These are phyloP conservation scores for Solanum etuberosum DNA, from an alignment of 257 asterid genomes.

Conservation along the genomic window DNA sequence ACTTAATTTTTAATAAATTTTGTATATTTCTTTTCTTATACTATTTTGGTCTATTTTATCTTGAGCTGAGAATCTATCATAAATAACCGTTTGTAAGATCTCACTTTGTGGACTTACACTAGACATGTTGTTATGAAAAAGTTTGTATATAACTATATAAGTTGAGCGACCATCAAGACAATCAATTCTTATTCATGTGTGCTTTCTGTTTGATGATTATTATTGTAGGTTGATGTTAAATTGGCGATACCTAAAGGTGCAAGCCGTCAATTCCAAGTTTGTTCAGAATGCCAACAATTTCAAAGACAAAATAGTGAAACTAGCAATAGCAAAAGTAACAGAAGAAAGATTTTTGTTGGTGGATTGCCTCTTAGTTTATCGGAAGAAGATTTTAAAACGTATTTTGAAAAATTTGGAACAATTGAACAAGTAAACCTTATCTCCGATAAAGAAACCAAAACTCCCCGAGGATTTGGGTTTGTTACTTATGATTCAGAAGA, in stretches of 20 bases:
- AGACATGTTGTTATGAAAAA: too few relatives aligned
- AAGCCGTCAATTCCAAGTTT: background rate
- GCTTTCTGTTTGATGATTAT: background rate
- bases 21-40: too few relatives aligned
- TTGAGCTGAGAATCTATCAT: too few relatives aligned
- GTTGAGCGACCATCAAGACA: background rate
- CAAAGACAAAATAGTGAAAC: background rate
- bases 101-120: too few relatives aligned
- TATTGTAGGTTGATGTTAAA: constrained; percentile 14
- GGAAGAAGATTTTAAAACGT: background rate
- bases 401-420: constrained; percentile 4
- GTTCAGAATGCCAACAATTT: background rate
- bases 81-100: too few relatives aligned
- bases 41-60: too few relatives aligned
- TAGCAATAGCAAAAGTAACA: too few relatives aligned
- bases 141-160: background rate
- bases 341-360: constrained; percentile 15
- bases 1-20: too few relatives aligned
- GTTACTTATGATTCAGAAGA: constrained; percentile 9
- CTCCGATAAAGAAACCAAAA: background rate
- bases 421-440: background rate
- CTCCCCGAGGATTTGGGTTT: background rate
- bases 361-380: constrained; percentile 4
- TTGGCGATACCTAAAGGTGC: background rate
- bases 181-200: too few relatives aligned